A percentile compares a stretch with the other conserved stretches of the same genome.
Conservation (phyloP, 441 rosid species). For the Gossypium trilobum region DNA sequence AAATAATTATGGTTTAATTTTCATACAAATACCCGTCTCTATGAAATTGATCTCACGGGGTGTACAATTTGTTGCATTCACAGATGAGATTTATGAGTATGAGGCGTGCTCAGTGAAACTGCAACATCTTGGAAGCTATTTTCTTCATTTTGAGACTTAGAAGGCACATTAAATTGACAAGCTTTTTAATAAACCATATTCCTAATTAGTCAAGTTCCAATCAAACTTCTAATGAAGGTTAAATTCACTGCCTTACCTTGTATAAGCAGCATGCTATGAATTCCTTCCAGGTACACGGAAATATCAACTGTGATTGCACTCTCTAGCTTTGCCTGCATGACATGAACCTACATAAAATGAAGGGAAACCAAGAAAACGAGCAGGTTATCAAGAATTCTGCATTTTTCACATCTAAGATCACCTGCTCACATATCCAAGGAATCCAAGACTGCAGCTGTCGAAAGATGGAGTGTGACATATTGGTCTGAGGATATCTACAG, state of each 20-base stretch:
- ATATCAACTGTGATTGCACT: constrained; percentile 39
- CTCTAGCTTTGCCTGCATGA: constrained; percentile 52
- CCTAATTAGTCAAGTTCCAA: constrained; percentile 8
- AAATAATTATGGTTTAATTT: background rate
- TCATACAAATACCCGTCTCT: background rate
- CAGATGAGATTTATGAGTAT: background rate
- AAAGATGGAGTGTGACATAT: constrained; percentile 49
- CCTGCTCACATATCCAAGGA: constrained; percentile 83
- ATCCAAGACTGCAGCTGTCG: constrained; percentile 62
- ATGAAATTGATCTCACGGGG: background rate
- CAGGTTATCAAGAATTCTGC: constrained; percentile 16
- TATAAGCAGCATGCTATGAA: constrained; percentile 52
- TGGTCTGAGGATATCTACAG: constrained; percentile 47
- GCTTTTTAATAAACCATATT: constrained; percentile 7
- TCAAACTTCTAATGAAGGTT: constrained; percentile 9
- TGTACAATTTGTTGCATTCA: background rate
- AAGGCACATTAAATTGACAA: constrained; percentile 3
- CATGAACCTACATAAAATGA: constrained; percentile 18
- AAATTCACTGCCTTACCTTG: constrained; percentile 43
- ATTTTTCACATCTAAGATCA: constrained; percentile 21
- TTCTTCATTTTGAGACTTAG: constrained; percentile 13
- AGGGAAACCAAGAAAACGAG: constrained; percentile 5
- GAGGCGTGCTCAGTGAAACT: background rate
- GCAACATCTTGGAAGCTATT: background rate
- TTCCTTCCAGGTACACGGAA: constrained; percentile 66